These are phyloP conservation scores for Naganishia friedmannii DNA, from an alignment of 768 basidiomycete species.

Conservation along the genomic window DNA sequence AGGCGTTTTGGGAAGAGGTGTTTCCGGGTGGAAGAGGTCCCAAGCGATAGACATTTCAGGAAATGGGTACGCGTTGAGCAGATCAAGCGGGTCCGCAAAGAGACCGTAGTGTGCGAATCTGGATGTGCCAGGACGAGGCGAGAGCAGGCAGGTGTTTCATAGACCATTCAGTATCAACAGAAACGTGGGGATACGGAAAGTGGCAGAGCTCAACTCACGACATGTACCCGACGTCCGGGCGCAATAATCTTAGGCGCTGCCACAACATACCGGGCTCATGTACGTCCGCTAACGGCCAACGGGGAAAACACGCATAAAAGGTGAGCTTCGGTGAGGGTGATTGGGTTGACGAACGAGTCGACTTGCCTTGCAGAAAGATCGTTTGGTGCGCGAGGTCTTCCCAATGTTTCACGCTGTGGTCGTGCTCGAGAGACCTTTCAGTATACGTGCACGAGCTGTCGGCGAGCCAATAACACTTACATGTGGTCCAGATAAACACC, in stretches of 20 bases:
- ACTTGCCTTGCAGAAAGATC: conserved; percentile 17
- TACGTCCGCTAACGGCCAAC: background rate
- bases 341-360: background rate
- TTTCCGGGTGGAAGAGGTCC: conserved; percentile 3
- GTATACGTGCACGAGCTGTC: background rate
- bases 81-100: background rate
- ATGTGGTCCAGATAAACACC: conserved; percentile 1
- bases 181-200: no score
- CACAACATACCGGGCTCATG: background rate
- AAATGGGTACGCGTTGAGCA: background rate
- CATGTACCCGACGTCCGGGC: background rate
- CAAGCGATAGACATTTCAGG: conserved; percentile 2
- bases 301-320: background rate
- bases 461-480: background rate
- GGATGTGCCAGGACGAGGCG: background rate
- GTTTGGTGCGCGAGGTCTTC: conserved; percentile 6
- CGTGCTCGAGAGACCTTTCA: no score
- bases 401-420: background rate
- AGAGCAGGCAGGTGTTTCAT: background rate
- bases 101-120: background rate
- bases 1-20: background rate
- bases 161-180: background rate
- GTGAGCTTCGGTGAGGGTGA: background rate
- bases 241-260: conserved; percentile 4
- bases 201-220: background rate